Conservation (phyloP, 495 filamentous ascomycete species). For the Tuber borchii region DNA sequence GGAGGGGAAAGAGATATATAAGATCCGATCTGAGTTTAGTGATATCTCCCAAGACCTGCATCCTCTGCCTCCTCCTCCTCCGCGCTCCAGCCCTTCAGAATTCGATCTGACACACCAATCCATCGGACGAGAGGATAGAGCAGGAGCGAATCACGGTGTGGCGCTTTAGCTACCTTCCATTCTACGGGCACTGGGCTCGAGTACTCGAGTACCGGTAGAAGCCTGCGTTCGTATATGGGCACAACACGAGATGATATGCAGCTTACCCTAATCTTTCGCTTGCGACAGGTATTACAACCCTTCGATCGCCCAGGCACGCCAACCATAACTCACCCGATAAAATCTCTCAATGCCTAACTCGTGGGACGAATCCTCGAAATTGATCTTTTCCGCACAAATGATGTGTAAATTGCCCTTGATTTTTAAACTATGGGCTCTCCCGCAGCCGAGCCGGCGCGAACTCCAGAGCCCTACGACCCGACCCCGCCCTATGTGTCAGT, state of each 20-base stretch:
- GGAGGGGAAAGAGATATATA: background rate
- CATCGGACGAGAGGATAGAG: background rate
- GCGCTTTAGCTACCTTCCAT: background rate
- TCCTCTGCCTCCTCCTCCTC: background rate
- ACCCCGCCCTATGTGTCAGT: too few relatives aligned
- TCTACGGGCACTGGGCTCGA: background rate
- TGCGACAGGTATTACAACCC: slow-evolving; percentile 1
- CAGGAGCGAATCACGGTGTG: background rate
- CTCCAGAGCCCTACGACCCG: background rate
- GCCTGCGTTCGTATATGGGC: background rate
- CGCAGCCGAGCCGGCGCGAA: background rate
- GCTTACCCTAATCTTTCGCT: background rate
- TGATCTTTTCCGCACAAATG: background rate
- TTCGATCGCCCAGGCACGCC: slow-evolving; percentile 3
- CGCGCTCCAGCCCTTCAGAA: background rate
- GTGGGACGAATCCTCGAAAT: background rate
- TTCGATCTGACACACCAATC: background rate
- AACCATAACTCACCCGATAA: background rate
- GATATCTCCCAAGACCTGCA: background rate
- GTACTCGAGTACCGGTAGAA: background rate
- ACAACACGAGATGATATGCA: background rate
- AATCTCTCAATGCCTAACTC: background rate
- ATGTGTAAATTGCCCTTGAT: background rate
- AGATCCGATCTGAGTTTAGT: background rate
- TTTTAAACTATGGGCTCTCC: background rate